Conservation (phyloP, 148 eudicot genomes). For the Camellia granthamiana region DNA sequence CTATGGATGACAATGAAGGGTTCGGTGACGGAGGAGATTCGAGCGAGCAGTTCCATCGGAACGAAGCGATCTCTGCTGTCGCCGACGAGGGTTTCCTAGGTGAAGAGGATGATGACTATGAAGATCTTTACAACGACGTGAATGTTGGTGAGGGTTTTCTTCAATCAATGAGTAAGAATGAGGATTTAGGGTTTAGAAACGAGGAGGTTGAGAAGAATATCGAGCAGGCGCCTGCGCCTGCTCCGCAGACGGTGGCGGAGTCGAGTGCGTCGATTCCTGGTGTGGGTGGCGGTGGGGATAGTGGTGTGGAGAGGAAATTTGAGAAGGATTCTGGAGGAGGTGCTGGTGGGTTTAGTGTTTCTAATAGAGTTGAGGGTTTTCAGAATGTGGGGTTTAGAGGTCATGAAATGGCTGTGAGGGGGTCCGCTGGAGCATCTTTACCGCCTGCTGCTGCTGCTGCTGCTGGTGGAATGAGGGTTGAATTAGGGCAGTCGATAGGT, state of each 20-base stretch:
- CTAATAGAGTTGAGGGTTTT: conserved; percentile 39
- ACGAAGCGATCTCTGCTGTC: conserved; percentile 81
- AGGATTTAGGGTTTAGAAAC: conserved; percentile 40
- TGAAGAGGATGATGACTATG: conserved; percentile 86
- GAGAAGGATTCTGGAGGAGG: conserved; percentile 25
- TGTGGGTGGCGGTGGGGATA: conserved; percentile 24
- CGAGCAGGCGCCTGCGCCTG: conserved; percentile 26
- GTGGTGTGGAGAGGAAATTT: conserved; percentile 28
- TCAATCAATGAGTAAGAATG: conserved; percentile 54
- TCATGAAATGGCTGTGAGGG: conserved; percentile 23
- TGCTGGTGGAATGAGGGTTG: conserved; percentile 55
- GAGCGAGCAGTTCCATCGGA: conserved; percentile 50
- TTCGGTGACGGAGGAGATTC: conserved; percentile 36
- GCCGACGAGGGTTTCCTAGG: conserved; percentile 67
- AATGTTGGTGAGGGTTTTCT: conserved; percentile 81
- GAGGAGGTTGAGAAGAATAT: conserved; percentile 33
- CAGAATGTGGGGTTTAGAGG: conserved; percentile 44
- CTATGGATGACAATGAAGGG: conserved; percentile 56
- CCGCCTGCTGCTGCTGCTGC: conserved; percentile 22
- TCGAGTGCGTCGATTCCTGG: conserved; percentile 23
- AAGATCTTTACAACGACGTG: conserved; percentile 84
- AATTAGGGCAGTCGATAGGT: conserved; percentile 44
- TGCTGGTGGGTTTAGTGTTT: conserved; percentile 23
- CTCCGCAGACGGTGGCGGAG: conserved; percentile 21
- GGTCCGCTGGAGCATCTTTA: conserved; percentile 18